Evolutionary conservation across 306 rosid genomes (phyloP), one percentile per base, ranked within the genome.

Genomic region (Malus asiatica): DNA sequence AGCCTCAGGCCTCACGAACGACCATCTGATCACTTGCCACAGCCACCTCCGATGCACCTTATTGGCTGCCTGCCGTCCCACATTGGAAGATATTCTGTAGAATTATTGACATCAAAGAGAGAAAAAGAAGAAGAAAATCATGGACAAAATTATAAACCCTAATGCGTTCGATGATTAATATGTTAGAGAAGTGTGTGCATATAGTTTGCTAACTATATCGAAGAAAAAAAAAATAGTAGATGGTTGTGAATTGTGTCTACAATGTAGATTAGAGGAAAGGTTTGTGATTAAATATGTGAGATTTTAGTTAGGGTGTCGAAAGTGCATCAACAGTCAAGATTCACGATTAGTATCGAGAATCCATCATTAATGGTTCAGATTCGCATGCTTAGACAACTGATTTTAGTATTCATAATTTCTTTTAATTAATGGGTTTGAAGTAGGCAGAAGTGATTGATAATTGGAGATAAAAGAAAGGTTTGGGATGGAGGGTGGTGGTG

Each of bases 1-100:
- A 76, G 97, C 98, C 66, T 78, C 93, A 27, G 99, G 99, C 18
- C 89, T 96, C 77, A 96, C 97, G 59, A 96, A 96, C 74, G 97
- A 96, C 84, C 99, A 96, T 83, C 75, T 92, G 78, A 83, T 82
- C 88, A 88, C 87, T 51, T 96, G 99, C 81, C 97, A 90, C 81
- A 83, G 93, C 82, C 97, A 92, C 85, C 93, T 88, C 65, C 97
- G 83, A 57, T 92, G 99, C 87, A 82, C 86, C 62, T 64, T 86
- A 55, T 40, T 87, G 73, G 81, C 89, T 57, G 65, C 74, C 42
- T 82, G 83, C 18, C 57, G 81, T 53, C 51, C 84, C 27, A 11
- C 76, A 45, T 30, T 61, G n/a, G 77, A 79, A 51, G 85, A 78
- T 52, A 51, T 83, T 72, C 76, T 69, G 57, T 80, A 87, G 72